Conservation (phyloP, 2,329 filamentous ascomycete species). For the Fusarium xyrophilum region DNA sequence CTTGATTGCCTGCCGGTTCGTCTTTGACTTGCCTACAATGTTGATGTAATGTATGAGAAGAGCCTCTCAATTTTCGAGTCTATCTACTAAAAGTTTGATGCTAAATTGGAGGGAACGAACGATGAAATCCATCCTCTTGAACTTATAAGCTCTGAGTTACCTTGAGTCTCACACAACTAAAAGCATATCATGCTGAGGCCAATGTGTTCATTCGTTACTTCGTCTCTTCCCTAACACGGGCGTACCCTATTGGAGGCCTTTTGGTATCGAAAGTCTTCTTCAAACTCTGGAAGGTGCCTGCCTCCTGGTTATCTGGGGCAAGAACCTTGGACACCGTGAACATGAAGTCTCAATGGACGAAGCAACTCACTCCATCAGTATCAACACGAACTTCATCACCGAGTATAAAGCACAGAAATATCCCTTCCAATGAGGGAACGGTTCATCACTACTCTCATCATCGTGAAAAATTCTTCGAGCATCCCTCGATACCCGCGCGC, state of each 20-base stretch:
- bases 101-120: not conserved
- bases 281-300: not conserved
- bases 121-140: not conserved
- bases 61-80: not conserved
- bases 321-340: not conserved
- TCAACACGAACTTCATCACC: not conserved
- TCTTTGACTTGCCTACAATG: not conserved
- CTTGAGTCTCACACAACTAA: not conserved
- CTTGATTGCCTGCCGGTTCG: not conserved
- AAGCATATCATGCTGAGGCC: not conserved
- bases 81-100: not conserved
- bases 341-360: not conserved
- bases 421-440: not conserved
- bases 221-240: not conserved
- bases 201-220: not conserved
- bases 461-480: conserved; percentile 4
- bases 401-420: not conserved
- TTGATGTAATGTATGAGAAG: too few species aligned
- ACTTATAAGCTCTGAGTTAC: not conserved
- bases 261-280: too few species aligned
- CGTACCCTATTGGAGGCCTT: not conserved
- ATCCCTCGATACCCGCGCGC: not conserved
- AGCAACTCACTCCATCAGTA: not conserved
- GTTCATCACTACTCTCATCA: not conserved
- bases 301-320: not conserved